Evolutionary conservation across 169 alveolate species (phyloP), one percentile per base, ranked within the genome.

Genomic region (Plasmodium adleri): DNA sequence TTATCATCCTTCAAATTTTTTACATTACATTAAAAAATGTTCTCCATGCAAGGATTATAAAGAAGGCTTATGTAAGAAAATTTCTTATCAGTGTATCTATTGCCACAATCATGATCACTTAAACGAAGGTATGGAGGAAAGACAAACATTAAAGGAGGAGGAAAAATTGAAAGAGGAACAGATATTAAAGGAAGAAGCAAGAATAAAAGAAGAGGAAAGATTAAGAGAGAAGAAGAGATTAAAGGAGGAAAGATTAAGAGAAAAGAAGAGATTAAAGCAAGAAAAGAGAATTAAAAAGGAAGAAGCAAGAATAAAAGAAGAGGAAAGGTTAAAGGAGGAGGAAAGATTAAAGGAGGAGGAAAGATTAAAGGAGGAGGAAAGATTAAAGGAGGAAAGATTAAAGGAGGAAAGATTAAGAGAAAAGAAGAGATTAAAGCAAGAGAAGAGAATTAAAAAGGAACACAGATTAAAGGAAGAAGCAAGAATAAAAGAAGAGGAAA

Each of bases 61-160:
- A 64, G 24, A 50, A 32, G 80, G 80, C 13, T 49, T 43, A 15
- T 71, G 80, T 60, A 71, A 43, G 20, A 56, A 64, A 22, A 20
- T 22, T 28, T 71, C 80, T 2, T 49, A 43, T 71, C 67, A 71
- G 22, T 71, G 80, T 50, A 39, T 71, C 8, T 49, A 71, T 28
- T 71, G 80, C 28, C 80, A 71, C 28, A 71, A 71, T 50, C 67
- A 71, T 20, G 80, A 71, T 13, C 80, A 71, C 22, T 43, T 71
- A 56, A 26, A 62, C 1, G 68, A 71, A 7, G 26, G 6, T 39
- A 49, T 56, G 39, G 52, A 71, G 15, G 13, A 58, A 58, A 9
- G 15, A 58, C 0, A 58, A 58, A 13, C 0, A 49, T 7, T 49
- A 12, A 0, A 58, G 15, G 15, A 58, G 0, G 22, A 20, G 22